Base-by-base conservation (phyloP, 176 grass and related monocot species). In the Luzula sylvatica region DNA sequence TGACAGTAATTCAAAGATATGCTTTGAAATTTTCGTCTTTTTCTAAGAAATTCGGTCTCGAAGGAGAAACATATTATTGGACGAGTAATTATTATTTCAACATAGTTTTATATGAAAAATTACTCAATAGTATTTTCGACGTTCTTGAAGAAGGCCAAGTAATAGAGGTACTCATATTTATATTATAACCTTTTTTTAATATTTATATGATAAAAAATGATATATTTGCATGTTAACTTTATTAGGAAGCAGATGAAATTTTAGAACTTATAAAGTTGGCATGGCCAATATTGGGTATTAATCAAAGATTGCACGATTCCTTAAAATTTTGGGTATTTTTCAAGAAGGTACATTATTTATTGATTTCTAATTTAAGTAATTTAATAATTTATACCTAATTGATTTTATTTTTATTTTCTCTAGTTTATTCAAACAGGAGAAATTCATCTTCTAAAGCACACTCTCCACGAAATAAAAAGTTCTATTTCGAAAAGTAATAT, bases 71-170 rank as follows among this genome's bases (percentile, higher is more conserved):
- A 47, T 82, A 82, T 20, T 80, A 82, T 68, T 87, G 87, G 82
- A 87, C 74, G 29, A 58, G 46, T 20, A 84, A 67, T 38, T 95
- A 83, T 53, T 78, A 73, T 75, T 84, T 95, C 64, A 78, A 95
- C 67, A 71, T 81, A 59, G 87, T 66, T 61, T 11, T 95, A 47
- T 95, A 95, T 69, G 83, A 83, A 72, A 95, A 81, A 27, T 69
- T 95, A 43, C 83, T 95, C 52, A 81, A 24, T 60, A 84, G 73
- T 66, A 75, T 95, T 38, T 95, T 95, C 66, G 88, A 95, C 81
- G 66, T 88, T 75, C 88, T 95, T 11, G 88, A 95, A 81, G 83
- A 88, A 55, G 83, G 83, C n/a, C 76, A 88, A 13, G 64, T 95
- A 57, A 42, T 95, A 59, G 79, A 95, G 88, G 88, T 95, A 68